A percentile compares a stretch with the other conserved stretches of the same genome.
Evolutionary conservation across 441 rosid species (phyloP).

Genomic region (Macaranga tanarius): DNA sequence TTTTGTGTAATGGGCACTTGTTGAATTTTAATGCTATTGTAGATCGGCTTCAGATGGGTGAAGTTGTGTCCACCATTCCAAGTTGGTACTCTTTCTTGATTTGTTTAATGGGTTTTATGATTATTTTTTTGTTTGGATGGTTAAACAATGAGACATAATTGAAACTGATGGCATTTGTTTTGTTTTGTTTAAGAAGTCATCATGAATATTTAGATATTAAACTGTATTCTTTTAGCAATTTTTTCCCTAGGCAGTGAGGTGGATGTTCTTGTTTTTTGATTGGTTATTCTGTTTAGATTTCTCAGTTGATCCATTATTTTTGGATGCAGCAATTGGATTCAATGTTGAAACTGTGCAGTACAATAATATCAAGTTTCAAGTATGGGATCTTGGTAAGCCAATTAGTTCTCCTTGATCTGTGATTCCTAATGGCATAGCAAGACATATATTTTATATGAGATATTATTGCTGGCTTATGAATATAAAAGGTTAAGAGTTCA

Average conservation of each 20-base stretch:
- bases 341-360: conserved; percentile 89
- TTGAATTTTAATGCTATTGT: conserved; percentile 25
- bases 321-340: conserved; percentile 81
- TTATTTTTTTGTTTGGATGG: not conserved
- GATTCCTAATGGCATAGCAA: not conserved
- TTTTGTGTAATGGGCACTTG: conserved; percentile 19
- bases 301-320: conserved; percentile 18
- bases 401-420: conserved; percentile 12
- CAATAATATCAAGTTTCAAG: conserved; percentile 92
- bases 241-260: not conserved
- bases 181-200: not conserved
- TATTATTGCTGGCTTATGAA: too few species aligned
- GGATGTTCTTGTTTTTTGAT: not conserved
- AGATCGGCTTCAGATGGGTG: conserved; percentile 98
- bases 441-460: not conserved
- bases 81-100: conserved; percentile 45
- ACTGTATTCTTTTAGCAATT: not conserved
- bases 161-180: not conserved
- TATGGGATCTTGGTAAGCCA: conserved; percentile 85
- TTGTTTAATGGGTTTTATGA: not conserved
- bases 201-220: not conserved
- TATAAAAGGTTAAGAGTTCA: not conserved
- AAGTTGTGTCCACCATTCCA: conserved; percentile 90
- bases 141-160: not conserved
- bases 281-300: not conserved